phyloP scores from a whole-genome alignment of 2,329 filamentous ascomycete species.

The Neurospora sp. region DNA sequence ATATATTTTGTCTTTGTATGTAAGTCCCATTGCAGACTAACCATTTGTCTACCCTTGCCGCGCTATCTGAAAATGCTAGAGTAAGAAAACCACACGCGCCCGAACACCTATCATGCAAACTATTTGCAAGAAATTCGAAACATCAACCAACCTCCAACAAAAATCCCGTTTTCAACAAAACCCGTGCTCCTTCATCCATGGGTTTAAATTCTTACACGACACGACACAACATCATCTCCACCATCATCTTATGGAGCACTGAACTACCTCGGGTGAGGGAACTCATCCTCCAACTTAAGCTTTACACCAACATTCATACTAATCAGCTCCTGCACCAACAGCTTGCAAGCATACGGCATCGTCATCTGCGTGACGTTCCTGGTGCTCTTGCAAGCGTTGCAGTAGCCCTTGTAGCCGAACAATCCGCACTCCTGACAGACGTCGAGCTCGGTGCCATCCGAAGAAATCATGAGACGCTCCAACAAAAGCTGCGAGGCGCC shows the following conservation, averaged over 20 bases:
- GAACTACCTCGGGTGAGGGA: slow-evolving; percentile 51
- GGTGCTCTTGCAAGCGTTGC: slow-evolving; percentile 82
- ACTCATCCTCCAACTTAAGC: slow-evolving; percentile 87
- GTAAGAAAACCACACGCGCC: not conserved
- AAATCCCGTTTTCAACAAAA: not conserved
- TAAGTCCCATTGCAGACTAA: not conserved
- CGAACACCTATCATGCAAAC: slow-evolving; percentile 5
- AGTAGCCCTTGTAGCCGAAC: slow-evolving; percentile 93
- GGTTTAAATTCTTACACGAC: not conserved
- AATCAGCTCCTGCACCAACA: slow-evolving; percentile 89
- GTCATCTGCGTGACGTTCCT: slow-evolving; percentile 83
- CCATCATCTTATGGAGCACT: not conserved
- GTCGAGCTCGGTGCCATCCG: slow-evolving; percentile 83
- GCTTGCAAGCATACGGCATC: slow-evolving; percentile 94
- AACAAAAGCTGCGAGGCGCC: slow-evolving; percentile 86
- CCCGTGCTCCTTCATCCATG: not conserved
- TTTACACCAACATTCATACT: slow-evolving; percentile 98
- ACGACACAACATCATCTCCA: not conserved
- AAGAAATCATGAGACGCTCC: slow-evolving; percentile 89
- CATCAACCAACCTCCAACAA: not conserved
- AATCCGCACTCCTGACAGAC: slow-evolving; percentile 90
- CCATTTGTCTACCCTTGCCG: not conserved
- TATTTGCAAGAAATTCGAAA: not conserved
- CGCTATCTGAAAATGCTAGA: not conserved
- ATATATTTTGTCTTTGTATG: not conserved